A percentile compares a stretch with the other conserved stretches of the same genome.
Conservation (phyloP, 495 filamentous ascomycete genomes). For the Extremus antarcticus region DNA sequence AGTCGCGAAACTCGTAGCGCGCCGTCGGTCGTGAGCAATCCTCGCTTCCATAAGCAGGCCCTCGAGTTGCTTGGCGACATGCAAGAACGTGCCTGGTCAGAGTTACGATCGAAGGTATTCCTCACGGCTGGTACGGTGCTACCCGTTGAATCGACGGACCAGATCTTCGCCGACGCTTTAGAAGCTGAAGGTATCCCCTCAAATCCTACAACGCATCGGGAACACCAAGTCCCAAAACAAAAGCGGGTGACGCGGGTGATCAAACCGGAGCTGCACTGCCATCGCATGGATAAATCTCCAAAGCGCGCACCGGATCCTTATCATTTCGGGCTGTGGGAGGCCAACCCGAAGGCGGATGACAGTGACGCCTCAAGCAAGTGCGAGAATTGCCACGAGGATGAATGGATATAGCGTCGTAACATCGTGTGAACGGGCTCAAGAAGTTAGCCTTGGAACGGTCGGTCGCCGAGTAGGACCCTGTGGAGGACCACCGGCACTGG, state of each 20-base stretch:
- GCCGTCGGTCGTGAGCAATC: neutral
- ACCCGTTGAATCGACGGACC: neutral
- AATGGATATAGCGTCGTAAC: too few relatives aligned
- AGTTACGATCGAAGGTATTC: neutral
- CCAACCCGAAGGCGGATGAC: too few relatives aligned
- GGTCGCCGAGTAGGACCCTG: too few relatives aligned
- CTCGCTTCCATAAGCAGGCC: neutral
- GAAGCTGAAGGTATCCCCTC: neutral
- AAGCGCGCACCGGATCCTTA: too few relatives aligned
- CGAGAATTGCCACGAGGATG: too few relatives aligned
- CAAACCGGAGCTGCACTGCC: neutral
- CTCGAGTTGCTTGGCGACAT: neutral
- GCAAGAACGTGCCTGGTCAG: neutral
- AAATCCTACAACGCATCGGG: neutral
- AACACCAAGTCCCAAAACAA: neutral
- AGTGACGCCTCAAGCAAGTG: too few relatives aligned
- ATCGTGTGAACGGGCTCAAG: too few relatives aligned
- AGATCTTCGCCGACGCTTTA: neutral
- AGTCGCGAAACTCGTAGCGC: too few relatives aligned
- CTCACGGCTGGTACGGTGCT: neutral
- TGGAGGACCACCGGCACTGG: too few relatives aligned
- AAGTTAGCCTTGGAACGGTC: too few relatives aligned
- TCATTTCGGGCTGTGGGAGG: too few relatives aligned
- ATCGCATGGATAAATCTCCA: neutral
- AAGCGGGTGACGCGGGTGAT: neutral